Evolutionary conservation across 1,284 basidiomycete genomes (phyloP), one percentile per base, ranked within the genome.

Genomic region (Heliocybe sulcata): DNA sequence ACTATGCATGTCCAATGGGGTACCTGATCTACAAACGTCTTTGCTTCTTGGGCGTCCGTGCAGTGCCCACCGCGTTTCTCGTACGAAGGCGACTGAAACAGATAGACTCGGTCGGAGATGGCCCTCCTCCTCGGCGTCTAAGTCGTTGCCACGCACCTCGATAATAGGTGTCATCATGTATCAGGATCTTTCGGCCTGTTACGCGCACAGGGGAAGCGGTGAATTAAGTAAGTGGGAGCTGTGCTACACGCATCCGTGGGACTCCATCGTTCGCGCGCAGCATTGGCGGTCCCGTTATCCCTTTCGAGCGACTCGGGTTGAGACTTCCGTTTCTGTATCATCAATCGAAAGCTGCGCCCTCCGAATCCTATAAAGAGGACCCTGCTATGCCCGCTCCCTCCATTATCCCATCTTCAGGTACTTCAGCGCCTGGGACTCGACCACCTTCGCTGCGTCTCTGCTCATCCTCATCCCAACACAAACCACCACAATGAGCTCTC

Each of bases 401-500:
- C 38, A 42, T 42, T 16, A 42, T 42, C 38, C n/a, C 38, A 31
- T 12, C 29, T 31, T 31, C 38, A 42, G 38, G 16, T n/a, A 42
- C 38, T 42, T 16, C 12, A 42, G 4, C 38, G n/a, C 38, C 38
- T 20, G 6, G 38, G 38, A 42, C 38, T 42, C 38, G 38, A n/a
- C 19, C 38, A 42, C 38, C 19, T 9, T 6, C 38, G 6, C 19
- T 4, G n/a, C 38, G n/a, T 20, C 3, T n/a, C n/a, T 20, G 38
- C 19, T 42, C 38, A 42, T 42, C 38, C 38, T 42, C 38, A 42
- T 16, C 38, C 12, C 12, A 6, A 4, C 29, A 31, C 38, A 42
- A n/a, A 4, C 12, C n/a, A 42, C 38, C 29, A 33, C 55, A 27
- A 59, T 56, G 52, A 48, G 56, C 55, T 27, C 51, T 52, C 23